Evolutionary conservation across 768 basidiomycete genomes (phyloP), one percentile per base, ranked within the genome.

Genomic region (Suillus paluster): DNA sequence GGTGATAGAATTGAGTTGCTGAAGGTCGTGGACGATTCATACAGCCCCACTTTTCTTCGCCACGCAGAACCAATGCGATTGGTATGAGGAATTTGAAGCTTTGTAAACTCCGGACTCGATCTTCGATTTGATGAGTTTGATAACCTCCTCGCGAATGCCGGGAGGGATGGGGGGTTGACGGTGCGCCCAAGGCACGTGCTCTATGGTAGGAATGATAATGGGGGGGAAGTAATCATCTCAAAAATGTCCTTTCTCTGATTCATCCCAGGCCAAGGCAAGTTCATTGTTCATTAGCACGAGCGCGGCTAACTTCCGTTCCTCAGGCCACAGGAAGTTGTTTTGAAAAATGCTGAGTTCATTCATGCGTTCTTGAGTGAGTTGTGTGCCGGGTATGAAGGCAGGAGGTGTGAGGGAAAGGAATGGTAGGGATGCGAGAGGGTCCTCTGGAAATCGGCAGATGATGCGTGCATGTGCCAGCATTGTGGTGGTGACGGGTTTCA

Each of bases 91-190:
- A 39, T 79, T 72, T 0, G 74, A 78, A 0, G 71, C 75, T 64
- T 84, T 75, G 57, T 81, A 82, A 0, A 80, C 73, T 0, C 82
- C 78, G 0, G 78, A 67, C 0, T 62, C 69, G 11, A 81, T 72
- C 61, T 82, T 82, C 1, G 65, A 59, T 19, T 72, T 68, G 10
- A 81, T 69, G 0, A 80, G 56, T 5, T 67, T 39, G n/a, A 14
- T 15, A 0, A 41, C 39, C 15, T 41, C 15, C 1, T 41, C 14
- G 0, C 17, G 6, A 0, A 41, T 1, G 1, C 39, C 39, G 3
- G 39, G 39, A 4, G 39, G 39, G 17, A 41, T 41, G 39, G 39
- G 39, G 15, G 30, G 30, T 6, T 30, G 30, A 30, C 30, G 6
- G 30, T 30, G 30, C 30, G 6, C 6, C 30, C 76, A 80, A 0